Evolutionary conservation across 164 flowering plant genomes (phyloP).

Genomic region (Malania oleifera): DNA sequence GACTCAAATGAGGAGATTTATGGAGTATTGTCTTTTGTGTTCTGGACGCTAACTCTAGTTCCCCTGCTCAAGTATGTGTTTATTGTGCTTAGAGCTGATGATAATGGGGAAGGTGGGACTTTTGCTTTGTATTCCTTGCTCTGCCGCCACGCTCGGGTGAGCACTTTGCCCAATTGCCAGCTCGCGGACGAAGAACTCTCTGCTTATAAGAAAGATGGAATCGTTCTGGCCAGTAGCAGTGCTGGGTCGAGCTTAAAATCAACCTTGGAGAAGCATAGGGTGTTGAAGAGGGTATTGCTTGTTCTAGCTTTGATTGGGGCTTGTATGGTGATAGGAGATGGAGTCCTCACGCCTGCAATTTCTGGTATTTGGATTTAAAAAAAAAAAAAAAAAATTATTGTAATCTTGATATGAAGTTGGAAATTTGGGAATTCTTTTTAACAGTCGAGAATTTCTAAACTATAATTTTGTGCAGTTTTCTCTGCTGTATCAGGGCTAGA

Average conservation of each 20-base stretch:
- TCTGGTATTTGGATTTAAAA: slow-evolving; percentile 38
- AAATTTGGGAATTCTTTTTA: background rate
- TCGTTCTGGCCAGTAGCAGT: slow-evolving; percentile 8
- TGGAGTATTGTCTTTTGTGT: slow-evolving; percentile 58
- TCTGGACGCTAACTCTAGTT: slow-evolving; percentile 60
- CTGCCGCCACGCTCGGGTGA: slow-evolving; percentile 61
- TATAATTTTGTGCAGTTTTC: slow-evolving; percentile 43
- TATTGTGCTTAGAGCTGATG: slow-evolving; percentile 67
- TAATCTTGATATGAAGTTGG: background rate
- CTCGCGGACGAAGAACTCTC: slow-evolving; percentile 65
- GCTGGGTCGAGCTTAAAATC: slow-evolving; percentile 42
- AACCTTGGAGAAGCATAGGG: slow-evolving; percentile 51
- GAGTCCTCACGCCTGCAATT: slow-evolving; percentile 73
- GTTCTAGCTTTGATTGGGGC: slow-evolving; percentile 69
- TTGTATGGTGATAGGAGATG: slow-evolving; percentile 82
- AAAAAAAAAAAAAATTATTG: no score
- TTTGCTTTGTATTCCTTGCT: slow-evolving; percentile 67
- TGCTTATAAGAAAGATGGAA: slow-evolving; percentile 51
- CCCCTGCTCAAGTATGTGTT: slow-evolving; percentile 64
- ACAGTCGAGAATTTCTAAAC: background rate
- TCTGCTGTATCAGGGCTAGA: slow-evolving; percentile 77
- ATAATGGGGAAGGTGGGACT: slow-evolving; percentile 82
- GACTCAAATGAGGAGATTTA: slow-evolving; percentile 65
- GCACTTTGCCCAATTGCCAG: slow-evolving; percentile 60
- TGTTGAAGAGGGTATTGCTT: slow-evolving; percentile 52